Conservation (phyloP, 805 yeast species). For the Kodamaea jinghongensis region DNA sequence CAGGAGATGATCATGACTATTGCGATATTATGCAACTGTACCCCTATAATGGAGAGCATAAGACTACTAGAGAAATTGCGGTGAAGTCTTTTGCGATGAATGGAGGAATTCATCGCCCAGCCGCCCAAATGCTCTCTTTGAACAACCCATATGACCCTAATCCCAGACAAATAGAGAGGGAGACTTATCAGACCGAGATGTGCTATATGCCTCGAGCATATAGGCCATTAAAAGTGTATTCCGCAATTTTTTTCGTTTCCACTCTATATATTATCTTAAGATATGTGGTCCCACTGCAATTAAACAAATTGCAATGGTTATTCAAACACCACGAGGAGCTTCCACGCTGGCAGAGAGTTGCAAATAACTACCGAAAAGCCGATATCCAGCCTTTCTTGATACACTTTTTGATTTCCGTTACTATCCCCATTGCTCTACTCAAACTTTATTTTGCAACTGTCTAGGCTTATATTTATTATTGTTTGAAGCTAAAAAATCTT, state of each 20-base stretch:
- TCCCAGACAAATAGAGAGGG: slow-evolving; percentile 2
- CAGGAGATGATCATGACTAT: slow-evolving; percentile 79
- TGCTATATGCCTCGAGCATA: slow-evolving; percentile 61
- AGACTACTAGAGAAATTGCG: slow-evolving; percentile 59
- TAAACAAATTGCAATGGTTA: background rate
- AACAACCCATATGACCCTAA: slow-evolving; percentile 39
- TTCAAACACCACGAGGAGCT: slow-evolving; percentile 1
- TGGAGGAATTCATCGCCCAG: slow-evolving; percentile 84
- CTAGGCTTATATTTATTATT: slow-evolving; percentile 9
- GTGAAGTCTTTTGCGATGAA: slow-evolving; percentile 92
- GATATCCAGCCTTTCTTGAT: slow-evolving; percentile 3
- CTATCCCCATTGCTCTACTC: slow-evolving; percentile 5
- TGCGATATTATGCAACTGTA: slow-evolving; percentile 16
- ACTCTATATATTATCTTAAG: slow-evolving; percentile 14
- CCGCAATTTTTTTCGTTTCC: slow-evolving; percentile 7
- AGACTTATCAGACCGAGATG: slow-evolving; percentile 42
- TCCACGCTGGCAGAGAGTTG: slow-evolving; percentile 2
- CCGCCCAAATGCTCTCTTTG: slow-evolving; percentile 77
- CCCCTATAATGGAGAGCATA: slow-evolving; percentile 13
- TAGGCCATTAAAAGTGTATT: slow-evolving; percentile 18
- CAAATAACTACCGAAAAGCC: background rate
- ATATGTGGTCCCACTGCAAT: slow-evolving; percentile 9
- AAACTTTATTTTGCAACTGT: slow-evolving; percentile 9
- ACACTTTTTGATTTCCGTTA: slow-evolving; percentile 2
- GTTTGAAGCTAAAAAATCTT: slow-evolving; percentile 39